Percentiles rank a stretch among this genome's conserved stretches.
These are phyloP conservation scores for Nymphaea thermarum DNA, from an alignment of 164 flowering plant species.

Conservation along the genomic window DNA sequence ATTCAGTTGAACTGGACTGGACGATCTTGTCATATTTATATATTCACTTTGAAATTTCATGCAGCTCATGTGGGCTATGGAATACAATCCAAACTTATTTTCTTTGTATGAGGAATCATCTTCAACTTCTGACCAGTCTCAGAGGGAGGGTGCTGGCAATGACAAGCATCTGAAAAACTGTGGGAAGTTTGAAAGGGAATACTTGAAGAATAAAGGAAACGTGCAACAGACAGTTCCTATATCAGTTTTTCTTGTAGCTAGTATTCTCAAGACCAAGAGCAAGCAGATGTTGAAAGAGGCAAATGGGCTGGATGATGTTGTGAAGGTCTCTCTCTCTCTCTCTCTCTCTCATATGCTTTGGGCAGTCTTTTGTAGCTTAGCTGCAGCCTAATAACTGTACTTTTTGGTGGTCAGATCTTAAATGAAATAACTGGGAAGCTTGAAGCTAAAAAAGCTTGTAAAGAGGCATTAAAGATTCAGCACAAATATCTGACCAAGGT, in stretches of 20 bases:
- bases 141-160: conserved; percentile 7
- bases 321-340: conserved; percentile 33
- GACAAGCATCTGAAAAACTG: conserved; percentile 48
- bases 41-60: conserved; percentile 9
- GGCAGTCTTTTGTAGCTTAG: not conserved
- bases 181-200: conserved; percentile 77
- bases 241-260: conserved; percentile 70
- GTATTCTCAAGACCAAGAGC: conserved; percentile 73
- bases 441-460: conserved; percentile 76
- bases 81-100: conserved; percentile 81
- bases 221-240: conserved; percentile 38
- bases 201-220: conserved; percentile 31
- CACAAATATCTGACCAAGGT: conserved; percentile 38
- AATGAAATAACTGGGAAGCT: conserved; percentile 56
- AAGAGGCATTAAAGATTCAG: conserved; percentile 66
- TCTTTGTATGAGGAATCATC: conserved; percentile 33
- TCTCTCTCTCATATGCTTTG: not conserved
- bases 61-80: conserved; percentile 98
- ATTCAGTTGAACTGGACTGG: not conserved
- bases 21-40: conserved; percentile 4
- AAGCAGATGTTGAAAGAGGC: conserved; percentile 65
- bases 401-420: conserved; percentile 38
- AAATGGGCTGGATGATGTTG: conserved; percentile 80
- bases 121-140: conserved; percentile 2
- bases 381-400: not conserved